Base-by-base conservation (phyloP, 257 asterid species). In the Vinca minor region DNA sequence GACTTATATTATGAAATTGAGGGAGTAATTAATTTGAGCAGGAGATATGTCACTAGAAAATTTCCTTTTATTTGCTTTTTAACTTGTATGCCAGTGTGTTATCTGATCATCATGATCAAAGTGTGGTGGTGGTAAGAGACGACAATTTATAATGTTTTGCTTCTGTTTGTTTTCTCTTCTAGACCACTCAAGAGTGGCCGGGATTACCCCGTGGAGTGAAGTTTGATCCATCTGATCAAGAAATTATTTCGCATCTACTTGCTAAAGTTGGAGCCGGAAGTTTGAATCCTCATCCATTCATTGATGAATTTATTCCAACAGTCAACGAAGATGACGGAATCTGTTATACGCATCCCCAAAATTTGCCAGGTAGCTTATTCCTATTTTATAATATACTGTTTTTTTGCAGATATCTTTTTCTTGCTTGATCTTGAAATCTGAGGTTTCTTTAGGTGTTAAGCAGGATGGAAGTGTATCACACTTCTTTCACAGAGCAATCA, bases 141-240 rank as follows among this genome's bases (percentile, higher is more conserved):
- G 8, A 13, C 0, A 17, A 58, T 25, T 18, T 17, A 46, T 21
- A 58, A 32, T 31, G 17, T 44, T 5, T 23, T 54, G 11, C 42
- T 45, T 65, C 10, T 44, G 57, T 21, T 60, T 35, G 4, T 23
- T 36, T 65, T 21, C 32, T 61, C 59, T 72, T 67, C 63, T 74
- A 92, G 98, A 87, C 84, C 18, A 75, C 76, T 70, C 85, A 92
- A 17, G 86, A 83, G 60, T 92, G 98, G 98, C 98, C 98, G 5
- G 98, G 98, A 55, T 76, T 92, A 78, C 98, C 97, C 4, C 85
- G 80, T 35, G 98, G 98, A 12, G 98, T 92, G 69, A 92, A 92
- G 76, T 89, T 92, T 59, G 98, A 92, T 74, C 98, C 98, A 26
- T 71, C 96, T 57, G 98, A 92, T 70, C 90, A 78, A 74, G 98